phyloP scores from a whole-genome alignment of 257 asterid species.

The Nicotiana paniculata region DNA sequence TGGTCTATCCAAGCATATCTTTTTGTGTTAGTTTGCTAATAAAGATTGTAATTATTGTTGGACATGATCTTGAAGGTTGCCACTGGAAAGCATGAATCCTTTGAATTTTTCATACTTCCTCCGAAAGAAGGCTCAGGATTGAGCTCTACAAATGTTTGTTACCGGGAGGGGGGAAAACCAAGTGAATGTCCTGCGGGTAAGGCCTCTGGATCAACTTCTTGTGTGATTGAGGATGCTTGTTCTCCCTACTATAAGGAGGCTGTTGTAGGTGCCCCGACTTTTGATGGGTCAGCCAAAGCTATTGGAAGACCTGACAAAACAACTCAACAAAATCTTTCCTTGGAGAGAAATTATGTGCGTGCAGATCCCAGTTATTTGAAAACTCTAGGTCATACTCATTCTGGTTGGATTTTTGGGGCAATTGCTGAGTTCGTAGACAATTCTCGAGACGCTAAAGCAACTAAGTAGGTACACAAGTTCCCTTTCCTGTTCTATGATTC shows the following conservation, averaged over 20 bases:
- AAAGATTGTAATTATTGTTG: slow-evolving; percentile 10
- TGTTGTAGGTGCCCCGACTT: slow-evolving; percentile 25
- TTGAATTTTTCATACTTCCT: slow-evolving; percentile 45
- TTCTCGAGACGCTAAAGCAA: slow-evolving; percentile 77
- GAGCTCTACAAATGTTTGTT: slow-evolving; percentile 26
- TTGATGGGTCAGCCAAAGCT: slow-evolving; percentile 21
- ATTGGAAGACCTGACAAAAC: slow-evolving; percentile 20
- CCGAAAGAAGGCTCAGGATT: slow-evolving; percentile 24
- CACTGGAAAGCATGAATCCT: slow-evolving; percentile 29
- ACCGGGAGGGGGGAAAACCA: slow-evolving; percentile 22
- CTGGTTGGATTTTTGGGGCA: slow-evolving; percentile 87
- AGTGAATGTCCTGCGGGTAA: slow-evolving; percentile 24
- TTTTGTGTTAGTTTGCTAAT: not conserved
- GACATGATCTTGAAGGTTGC: slow-evolving; percentile 49
- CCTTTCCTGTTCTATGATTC: slow-evolving; percentile 1
- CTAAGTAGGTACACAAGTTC: slow-evolving; percentile 38
- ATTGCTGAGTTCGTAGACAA: slow-evolving; percentile 83
- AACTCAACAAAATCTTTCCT: slow-evolving; percentile 13
- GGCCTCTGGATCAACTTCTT: slow-evolving; percentile 34
- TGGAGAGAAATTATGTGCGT: slow-evolving; percentile 39
- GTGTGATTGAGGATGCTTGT: slow-evolving; percentile 24
- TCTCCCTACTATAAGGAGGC: slow-evolving; percentile 19
- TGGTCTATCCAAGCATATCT: not conserved
- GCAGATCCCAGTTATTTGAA: slow-evolving; percentile 68
- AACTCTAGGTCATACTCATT: slow-evolving; percentile 77